Evolutionary conservation across 805 yeast species (phyloP), one percentile per base, ranked within the genome.

Genomic region (Cyberlindnera subsufficiens): DNA sequence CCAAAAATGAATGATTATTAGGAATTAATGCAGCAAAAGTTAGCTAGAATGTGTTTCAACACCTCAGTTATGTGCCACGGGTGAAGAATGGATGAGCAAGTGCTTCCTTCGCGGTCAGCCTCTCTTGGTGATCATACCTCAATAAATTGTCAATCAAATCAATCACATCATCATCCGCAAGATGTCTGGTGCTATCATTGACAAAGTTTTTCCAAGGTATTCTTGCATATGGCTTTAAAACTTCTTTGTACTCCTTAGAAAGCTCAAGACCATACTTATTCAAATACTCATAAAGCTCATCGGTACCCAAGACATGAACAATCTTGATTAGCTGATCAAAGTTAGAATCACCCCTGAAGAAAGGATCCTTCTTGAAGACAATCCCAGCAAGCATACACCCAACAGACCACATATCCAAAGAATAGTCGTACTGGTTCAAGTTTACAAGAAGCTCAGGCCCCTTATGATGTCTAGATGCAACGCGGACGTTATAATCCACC

Each of bases 371-470:
- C 59, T 84, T 82, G 69, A 90, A 90, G 22, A 89, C 78, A 60
- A 90, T 85, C 6, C 96, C 85, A 5, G 96, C 96, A 47, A 89
- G 65, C 78, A 88, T 88, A 33, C 96, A 90, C 35, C 97, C 97
- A 43, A 86, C 83, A 1, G 96, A 86, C 97, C 97, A 90, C 56
- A 90, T 63, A 63, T 90, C 97, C 42, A 90, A 71, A 8, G 96
- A 86, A 63, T 90, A 90, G 64, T 90, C 96, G 62, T 90, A 90
- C 66, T 80, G 83, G 59, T 85, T 85, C 58, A 83, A 80, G 61
- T 89, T 90, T 19, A 89, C 88, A 46, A 90, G 69, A 44, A 90
- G 67, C 60, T 90, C 97, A 3, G 97, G 97, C 3, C 96, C 96
- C 64, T 90, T 90, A 64, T 84, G 90, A 61, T 87, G 88, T 52